Evolutionary conservation across 352 stramenopile genomes (phyloP), one percentile per base, ranked within the genome.

Genomic region (Phytophthora pistaciae): DNA sequence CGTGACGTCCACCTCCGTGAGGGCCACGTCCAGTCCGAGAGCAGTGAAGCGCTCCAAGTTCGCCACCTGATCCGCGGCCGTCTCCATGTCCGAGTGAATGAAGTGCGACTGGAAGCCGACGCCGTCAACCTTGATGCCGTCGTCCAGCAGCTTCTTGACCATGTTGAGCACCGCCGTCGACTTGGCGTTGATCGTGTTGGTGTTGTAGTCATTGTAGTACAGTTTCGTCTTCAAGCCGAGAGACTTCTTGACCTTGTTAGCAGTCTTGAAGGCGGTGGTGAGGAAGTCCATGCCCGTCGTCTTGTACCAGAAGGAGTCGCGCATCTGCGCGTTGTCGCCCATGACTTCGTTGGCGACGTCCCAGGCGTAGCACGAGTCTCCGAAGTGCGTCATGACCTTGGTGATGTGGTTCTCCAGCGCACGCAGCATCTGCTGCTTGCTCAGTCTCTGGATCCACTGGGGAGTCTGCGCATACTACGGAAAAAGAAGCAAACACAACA

Each of bases 331-430:
- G 60, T 80, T 57, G 56, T 80, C 68, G 23, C 60, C 73, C 70
- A 77, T 77, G 23, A 77, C 70, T 27, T 80, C 73, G 40, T 80
- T 80, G 18, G 70, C 73, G n/a, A 80, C 73, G 16, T 80, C 73
- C 68, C 68, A 77, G 1, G 73, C 73, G 20, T 77, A 80, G 20
- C 72, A 80, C 4, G 64, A 57, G 31, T 80, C 72, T 1, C 72
- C 72, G 9, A 75, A 80, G 56, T 80, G 64, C 0, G 69, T 77
- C 64, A 77, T 77, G 2, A 73, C 69, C 23, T 77, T 63, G 27
- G 69, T 77, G 36, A 80, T 77, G 64, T 80, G 73, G 56, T 77
- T 80, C 16, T 70, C 61, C n/a, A 80, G 48, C 1, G 69, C 73
- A 49, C 46, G 63, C 3, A 79, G 56, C 68, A 79, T 64, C 10